These are phyloP conservation scores for Dioscorea cayenensis DNA, from an alignment of 116 monocot species.

Conservation along the genomic window DNA sequence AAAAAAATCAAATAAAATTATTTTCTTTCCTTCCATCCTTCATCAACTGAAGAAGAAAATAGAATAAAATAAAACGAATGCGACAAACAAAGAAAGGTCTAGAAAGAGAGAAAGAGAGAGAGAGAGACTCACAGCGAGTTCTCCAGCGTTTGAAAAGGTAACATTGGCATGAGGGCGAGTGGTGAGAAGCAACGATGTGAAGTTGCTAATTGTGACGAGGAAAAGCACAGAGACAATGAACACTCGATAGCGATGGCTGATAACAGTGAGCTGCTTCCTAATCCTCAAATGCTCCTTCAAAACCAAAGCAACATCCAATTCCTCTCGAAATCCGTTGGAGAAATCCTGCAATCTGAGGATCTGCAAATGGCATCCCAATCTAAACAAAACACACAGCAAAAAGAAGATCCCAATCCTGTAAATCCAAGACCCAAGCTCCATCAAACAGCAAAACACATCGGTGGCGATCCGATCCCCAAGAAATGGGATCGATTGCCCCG, in stretches of 20 bases:
- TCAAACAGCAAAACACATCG: slow-evolving; percentile 28
- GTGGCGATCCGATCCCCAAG: slow-evolving; percentile 22
- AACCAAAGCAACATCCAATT: slow-evolving; percentile 40
- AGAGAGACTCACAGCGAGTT: slow-evolving; percentile 55
- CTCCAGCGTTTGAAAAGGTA: slow-evolving; percentile 60
- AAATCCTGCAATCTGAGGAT: slow-evolving; percentile 81
- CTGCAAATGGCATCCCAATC: slow-evolving; percentile 75
- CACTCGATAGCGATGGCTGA: slow-evolving; percentile 64
- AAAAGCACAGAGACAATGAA: slow-evolving; percentile 54
- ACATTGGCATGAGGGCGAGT: slow-evolving; percentile 54
- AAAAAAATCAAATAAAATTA: too few species aligned
- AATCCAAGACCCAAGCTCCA: slow-evolving; percentile 74
- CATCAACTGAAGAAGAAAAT: too few species aligned
- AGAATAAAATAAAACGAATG: too few species aligned
- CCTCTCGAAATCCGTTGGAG: slow-evolving; percentile 33
- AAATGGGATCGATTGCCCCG: slow-evolving; percentile 26
- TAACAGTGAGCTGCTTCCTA: slow-evolving; percentile 47
- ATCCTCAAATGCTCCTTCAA: slow-evolving; percentile 57
- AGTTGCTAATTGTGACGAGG: slow-evolving; percentile 59
- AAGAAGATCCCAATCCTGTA: slow-evolving; percentile 75
- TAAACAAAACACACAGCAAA: slow-evolving; percentile 76
- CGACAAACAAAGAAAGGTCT: neutral
- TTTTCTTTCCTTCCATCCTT: too few species aligned
- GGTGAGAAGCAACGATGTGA: slow-evolving; percentile 52
- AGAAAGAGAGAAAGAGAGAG: neutral